phyloP scores from a whole-genome alignment of 164 flowering plant species.

The Stephania cephalantha region DNA sequence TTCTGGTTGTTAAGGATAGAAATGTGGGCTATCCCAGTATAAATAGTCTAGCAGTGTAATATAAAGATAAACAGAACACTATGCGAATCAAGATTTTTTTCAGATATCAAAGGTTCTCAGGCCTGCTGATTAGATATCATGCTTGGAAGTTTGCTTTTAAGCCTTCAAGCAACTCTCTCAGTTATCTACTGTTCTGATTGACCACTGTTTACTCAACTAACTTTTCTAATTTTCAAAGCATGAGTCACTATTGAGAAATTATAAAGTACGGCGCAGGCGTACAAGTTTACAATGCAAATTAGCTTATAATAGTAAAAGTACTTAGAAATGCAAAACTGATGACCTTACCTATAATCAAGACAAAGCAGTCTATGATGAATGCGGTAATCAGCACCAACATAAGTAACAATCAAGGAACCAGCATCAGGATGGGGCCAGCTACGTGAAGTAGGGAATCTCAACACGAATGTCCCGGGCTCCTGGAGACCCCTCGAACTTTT shows the following conservation, averaged over 20 bases:
- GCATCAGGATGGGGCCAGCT: slow-evolving; percentile 99
- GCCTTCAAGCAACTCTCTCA: background rate
- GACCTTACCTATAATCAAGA: slow-evolving; percentile 44
- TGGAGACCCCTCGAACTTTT: slow-evolving; percentile 50
- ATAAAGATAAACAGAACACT: no score
- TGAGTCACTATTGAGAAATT: background rate
- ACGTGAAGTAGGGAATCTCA: slow-evolving; percentile 88
- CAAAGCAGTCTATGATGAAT: slow-evolving; percentile 67
- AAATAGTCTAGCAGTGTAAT: no score
- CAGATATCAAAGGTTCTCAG: background rate
- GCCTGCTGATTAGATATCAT: background rate
- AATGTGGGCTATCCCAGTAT: no score
- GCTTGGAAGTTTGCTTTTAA: background rate
- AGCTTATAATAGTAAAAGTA: background rate
- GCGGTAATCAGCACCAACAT: slow-evolving; percentile 57
- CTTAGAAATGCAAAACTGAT: background rate
- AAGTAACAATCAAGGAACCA: slow-evolving; percentile 81
- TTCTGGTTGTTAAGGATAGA: background rate
- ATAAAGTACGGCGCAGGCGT: background rate
- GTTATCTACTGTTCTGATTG: no score
- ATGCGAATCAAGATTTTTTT: background rate
- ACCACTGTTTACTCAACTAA: no score
- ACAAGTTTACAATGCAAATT: background rate
- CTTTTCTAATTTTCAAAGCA: background rate
- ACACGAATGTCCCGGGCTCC: slow-evolving; percentile 79